Percentiles rank a stretch among this genome's conserved stretches.
Conservation (phyloP, 768 basidiomycete species). For the Calocybe gangraenosa region DNA sequence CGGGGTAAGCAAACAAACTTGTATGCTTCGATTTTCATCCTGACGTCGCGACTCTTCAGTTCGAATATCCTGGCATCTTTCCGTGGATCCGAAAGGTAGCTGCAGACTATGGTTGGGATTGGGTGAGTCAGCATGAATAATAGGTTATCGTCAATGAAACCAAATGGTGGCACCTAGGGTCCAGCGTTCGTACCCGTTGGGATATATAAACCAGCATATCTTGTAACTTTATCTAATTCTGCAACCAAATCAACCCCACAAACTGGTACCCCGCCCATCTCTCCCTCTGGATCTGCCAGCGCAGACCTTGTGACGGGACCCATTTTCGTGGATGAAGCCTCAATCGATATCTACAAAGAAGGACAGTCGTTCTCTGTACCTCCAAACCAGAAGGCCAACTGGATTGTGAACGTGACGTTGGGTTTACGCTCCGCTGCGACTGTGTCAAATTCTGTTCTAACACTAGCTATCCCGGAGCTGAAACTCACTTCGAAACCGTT, state of each 20-base stretch:
- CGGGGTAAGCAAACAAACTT: conserved; percentile 22
- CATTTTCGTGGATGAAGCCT: conserved; percentile 47
- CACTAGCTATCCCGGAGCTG: conserved; percentile 45
- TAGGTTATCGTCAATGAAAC: neutral
- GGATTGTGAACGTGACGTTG: conserved; percentile 53
- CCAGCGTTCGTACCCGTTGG: conserved; percentile 56
- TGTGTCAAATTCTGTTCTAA: conserved; percentile 31
- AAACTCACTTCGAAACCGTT: conserved; percentile 33
- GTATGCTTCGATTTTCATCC: neutral
- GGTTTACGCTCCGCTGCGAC: conserved; percentile 39
- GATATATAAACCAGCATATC: conserved; percentile 51
- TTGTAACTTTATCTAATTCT: conserved; percentile 34
- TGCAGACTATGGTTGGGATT: conserved; percentile 62
- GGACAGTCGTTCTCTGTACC: conserved; percentile 42
- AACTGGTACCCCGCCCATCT: conserved; percentile 20
- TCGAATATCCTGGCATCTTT: conserved; percentile 45
- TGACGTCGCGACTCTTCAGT: conserved; percentile 24
- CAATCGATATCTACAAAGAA: conserved; percentile 51
- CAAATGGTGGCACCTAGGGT: conserved; percentile 28
- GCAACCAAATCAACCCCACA: conserved; percentile 13
- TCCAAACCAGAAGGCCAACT: conserved; percentile 45
- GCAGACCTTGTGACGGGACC: conserved; percentile 17
- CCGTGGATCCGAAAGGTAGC: conserved; percentile 47
- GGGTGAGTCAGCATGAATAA: conserved; percentile 28
- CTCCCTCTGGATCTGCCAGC: conserved; percentile 21